Evolutionary conservation across 768 basidiomycete genomes (phyloP).

Genomic region (Mycena metata): DNA sequence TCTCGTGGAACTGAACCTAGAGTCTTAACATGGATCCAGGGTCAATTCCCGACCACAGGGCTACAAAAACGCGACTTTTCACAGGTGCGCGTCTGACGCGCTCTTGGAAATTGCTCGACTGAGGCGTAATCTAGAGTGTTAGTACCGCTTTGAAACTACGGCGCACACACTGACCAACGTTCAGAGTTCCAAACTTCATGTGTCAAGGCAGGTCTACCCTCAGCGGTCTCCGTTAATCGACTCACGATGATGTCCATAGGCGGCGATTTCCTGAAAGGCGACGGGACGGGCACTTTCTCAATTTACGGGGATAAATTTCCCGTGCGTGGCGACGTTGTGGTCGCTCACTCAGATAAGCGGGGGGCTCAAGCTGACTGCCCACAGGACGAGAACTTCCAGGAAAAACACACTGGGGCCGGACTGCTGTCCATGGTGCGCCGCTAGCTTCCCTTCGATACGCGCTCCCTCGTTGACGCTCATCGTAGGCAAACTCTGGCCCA

Average conservation of each 20-base stretch:
- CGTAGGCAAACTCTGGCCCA: constrained; percentile 93
- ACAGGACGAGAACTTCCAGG: constrained; percentile 94
- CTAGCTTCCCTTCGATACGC: constrained; percentile 11
- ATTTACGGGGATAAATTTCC: constrained; percentile 96
- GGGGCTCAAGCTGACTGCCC: not conserved
- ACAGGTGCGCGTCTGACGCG: constrained; percentile 71
- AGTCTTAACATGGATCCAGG: constrained; percentile 51
- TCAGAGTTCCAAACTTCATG: constrained; percentile 94
- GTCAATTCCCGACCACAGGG: constrained; percentile 90
- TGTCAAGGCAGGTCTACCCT: constrained; percentile 77
- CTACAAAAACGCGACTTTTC: constrained; percentile 92
- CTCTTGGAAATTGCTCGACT: constrained; percentile 27
- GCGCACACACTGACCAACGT: constrained; percentile 29
- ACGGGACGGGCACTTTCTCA: constrained; percentile 97
- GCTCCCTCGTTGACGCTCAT: not conserved
- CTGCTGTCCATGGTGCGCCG: constrained; percentile 87
- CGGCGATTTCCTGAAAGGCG: constrained; percentile 94
- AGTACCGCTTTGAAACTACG: constrained; percentile 39
- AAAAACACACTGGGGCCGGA: constrained; percentile 90
- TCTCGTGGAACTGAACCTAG: not conserved
- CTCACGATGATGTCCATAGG: constrained; percentile 59
- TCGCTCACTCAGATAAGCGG: not conserved
- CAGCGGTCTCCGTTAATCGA: not conserved
- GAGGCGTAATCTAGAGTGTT: constrained; percentile 73
- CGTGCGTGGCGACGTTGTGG: constrained; percentile 56